Conservation (phyloP, 305 asterid genomes). For the Plantago coronopus region DNA sequence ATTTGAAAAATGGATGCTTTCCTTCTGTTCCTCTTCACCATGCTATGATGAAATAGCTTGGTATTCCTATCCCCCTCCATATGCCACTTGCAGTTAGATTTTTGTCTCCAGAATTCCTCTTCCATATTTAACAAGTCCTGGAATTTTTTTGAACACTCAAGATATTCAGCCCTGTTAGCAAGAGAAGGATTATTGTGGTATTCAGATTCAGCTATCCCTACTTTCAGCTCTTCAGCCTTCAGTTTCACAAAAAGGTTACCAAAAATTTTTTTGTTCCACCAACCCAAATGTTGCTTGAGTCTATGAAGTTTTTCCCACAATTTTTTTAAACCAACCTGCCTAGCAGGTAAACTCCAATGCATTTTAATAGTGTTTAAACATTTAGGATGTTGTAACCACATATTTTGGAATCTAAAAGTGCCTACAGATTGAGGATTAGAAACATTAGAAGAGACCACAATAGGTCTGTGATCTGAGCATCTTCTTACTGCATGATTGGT, state of each 20-base stretch:
- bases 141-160: background rate
- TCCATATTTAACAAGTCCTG: background rate
- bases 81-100: background rate
- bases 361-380: background rate
- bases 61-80: background rate
- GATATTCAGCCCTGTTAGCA: too few species aligned
- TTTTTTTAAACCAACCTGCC: background rate
- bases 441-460: background rate
- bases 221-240: background rate
- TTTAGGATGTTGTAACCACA: background rate
- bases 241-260: background rate
- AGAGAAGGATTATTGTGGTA: background rate
- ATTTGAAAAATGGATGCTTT: background rate
- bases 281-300: background rate
- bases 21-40: background rate
- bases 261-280: background rate
- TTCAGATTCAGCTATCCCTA: background rate
- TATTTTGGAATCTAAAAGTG: background rate
- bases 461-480: background rate
- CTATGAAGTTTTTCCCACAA: background rate
- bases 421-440: background rate
- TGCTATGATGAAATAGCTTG: background rate
- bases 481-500: background rate
- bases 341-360: background rate
- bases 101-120: background rate